Evolutionary conservation across 108 stramenopile genomes (phyloP).

Genomic region (Fragilaria crotonensis): DNA sequence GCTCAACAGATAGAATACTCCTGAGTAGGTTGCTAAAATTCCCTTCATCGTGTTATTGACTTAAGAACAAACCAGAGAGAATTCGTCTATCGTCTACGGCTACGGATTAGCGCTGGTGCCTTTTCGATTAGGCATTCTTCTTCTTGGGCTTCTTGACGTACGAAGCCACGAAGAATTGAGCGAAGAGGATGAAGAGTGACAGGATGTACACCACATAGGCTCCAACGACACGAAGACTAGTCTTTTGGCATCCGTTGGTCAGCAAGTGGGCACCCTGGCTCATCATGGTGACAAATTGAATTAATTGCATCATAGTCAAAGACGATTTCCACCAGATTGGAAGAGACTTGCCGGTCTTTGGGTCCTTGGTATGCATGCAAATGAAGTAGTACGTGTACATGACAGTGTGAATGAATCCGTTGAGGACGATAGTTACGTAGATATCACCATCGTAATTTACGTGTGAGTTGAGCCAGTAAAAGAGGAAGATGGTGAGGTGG

Average conservation of each 20-base stretch:
- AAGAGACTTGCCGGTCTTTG: slow-evolving; percentile 78
- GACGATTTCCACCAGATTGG: slow-evolving; percentile 98
- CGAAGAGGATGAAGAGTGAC: slow-evolving; percentile 92
- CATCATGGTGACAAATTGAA: slow-evolving; percentile 98
- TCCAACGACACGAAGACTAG: slow-evolving; percentile 55
- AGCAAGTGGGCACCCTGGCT: slow-evolving; percentile 87
- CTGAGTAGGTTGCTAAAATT: no score
- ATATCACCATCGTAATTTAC: slow-evolving; percentile 94
- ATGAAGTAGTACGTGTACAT: slow-evolving; percentile 99
- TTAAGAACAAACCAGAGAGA: no score
- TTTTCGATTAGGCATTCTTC: slow-evolving; percentile 23
- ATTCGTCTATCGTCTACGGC: no score
- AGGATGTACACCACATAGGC: slow-evolving; percentile 94
- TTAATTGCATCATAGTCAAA: slow-evolving; percentile 91
- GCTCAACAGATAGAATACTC: no score
- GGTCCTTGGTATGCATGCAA: slow-evolving; percentile 94
- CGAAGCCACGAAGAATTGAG: slow-evolving; percentile 91
- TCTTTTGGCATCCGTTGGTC: slow-evolving; percentile 50
- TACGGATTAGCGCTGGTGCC: no score
- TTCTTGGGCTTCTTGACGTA: slow-evolving; percentile 90
- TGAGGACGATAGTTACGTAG: slow-evolving; percentile 92
- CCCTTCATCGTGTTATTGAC: no score
- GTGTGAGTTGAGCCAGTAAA: slow-evolving; percentile 95
- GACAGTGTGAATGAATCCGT: slow-evolving; percentile 98
- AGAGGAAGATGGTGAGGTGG: slow-evolving; percentile 96